phyloP scores from a whole-genome alignment of 2,329 filamentous ascomycete species.

The Xylaria sp. region DNA sequence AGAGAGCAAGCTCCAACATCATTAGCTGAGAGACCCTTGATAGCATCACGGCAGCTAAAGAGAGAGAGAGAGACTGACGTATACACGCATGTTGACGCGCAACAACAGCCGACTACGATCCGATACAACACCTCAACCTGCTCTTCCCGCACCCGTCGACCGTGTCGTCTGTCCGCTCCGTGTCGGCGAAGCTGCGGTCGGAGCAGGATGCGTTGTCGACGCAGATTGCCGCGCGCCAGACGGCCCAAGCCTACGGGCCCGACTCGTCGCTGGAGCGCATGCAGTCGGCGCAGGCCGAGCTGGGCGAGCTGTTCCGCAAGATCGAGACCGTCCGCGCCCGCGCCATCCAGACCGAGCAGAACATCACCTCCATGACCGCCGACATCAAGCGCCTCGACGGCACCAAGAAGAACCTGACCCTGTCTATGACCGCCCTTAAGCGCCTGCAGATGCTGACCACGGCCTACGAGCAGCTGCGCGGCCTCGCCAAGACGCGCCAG shows the following conservation, averaged over 20 bases:
- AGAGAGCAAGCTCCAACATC: constrained; percentile 38
- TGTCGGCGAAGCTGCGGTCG: constrained; percentile 76
- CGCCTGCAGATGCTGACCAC: constrained; percentile 98
- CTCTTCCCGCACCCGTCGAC: constrained; percentile 92
- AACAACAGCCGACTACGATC: constrained; percentile 79
- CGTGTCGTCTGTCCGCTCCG: constrained; percentile 78
- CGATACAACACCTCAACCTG: constrained; percentile 90
- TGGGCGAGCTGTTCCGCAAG: constrained; percentile 89
- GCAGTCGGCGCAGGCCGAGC: constrained; percentile 88
- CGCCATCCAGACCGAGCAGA: constrained; percentile 90
- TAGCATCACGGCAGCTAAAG: background rate
- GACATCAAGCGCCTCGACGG: constrained; percentile 98
- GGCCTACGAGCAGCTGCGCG: constrained; percentile 94
- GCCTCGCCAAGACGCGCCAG: constrained; percentile 84
- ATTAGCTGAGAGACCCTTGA: background rate
- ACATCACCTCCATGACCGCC: constrained; percentile 98
- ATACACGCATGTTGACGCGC: constrained; percentile 23
- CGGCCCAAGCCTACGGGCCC: constrained; percentile 85
- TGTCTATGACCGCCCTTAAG: constrained; percentile 98
- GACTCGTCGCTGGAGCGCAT: constrained; percentile 91
- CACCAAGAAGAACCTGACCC: constrained; percentile 94
- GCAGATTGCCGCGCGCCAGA: constrained; percentile 78
- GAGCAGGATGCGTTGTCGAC: constrained; percentile 86
- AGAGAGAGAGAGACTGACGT: constrained; percentile 39
- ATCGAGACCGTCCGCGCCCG: constrained; percentile 92